phyloP scores from a whole-genome alignment of 2,329 filamentous ascomycete species.

The Macroventuria anomochaeta region DNA sequence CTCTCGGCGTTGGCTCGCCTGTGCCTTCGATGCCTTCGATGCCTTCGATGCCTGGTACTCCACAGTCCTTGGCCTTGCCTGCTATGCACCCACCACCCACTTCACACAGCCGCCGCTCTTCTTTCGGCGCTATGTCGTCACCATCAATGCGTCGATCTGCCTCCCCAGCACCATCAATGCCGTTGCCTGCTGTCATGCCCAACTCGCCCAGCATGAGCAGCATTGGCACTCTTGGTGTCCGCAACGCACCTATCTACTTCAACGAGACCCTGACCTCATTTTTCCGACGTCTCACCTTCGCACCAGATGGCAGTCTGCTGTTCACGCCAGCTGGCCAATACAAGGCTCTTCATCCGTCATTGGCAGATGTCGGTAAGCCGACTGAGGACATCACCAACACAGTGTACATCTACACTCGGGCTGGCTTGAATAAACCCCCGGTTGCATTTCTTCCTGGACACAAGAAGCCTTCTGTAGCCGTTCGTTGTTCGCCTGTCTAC shows the following conservation, averaged over 20 bases:
- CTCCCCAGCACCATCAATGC: constrained; percentile 91
- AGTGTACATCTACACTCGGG: constrained; percentile 96
- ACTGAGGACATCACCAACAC: constrained; percentile 92
- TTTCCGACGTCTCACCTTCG: constrained; percentile 91
- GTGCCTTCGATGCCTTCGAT: constrained; percentile 86
- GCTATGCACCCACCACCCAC: constrained; percentile 92
- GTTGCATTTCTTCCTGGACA: constrained; percentile 94
- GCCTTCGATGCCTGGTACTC: constrained; percentile 91
- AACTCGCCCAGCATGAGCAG: constrained; percentile 82
- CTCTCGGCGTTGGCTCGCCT: constrained; percentile 72
- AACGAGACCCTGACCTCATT: constrained; percentile 98
- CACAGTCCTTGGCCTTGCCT: constrained; percentile 83
- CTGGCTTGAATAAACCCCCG: constrained; percentile 94
- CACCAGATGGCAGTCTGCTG: constrained; percentile 90
- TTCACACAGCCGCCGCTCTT: constrained; percentile 92
- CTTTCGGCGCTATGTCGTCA: constrained; percentile 72
- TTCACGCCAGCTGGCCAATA: constrained; percentile 96
- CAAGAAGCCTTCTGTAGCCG: constrained; percentile 96
- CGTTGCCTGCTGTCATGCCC: constrained; percentile 93
- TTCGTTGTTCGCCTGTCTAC: constrained; percentile 89
- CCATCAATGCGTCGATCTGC: constrained; percentile 82
- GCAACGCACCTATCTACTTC: constrained; percentile 89
- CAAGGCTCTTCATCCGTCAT: constrained; percentile 74
- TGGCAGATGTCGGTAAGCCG: constrained; percentile 72
- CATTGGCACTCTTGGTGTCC: constrained; percentile 56